These are phyloP conservation scores for Filobasidium floriforme DNA, from an alignment of 768 basidiomycete genomes.

Conservation along the genomic window DNA sequence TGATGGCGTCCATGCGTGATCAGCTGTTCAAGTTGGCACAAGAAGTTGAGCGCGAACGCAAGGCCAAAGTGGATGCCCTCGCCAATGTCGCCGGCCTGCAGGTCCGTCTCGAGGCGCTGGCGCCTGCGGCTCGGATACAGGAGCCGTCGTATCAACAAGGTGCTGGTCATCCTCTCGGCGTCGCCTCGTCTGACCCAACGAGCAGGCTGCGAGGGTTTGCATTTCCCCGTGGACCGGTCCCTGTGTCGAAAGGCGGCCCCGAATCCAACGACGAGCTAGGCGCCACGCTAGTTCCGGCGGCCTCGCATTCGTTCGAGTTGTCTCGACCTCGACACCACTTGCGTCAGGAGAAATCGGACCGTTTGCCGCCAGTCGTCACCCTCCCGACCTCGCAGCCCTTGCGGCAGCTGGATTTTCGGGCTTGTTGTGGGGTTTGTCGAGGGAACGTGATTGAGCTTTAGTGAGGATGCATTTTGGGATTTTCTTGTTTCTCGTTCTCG, in stretches of 20 bases:
- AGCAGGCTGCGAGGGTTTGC: no score
- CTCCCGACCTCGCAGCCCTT: background rate
- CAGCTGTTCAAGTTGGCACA: constrained; percentile 6
- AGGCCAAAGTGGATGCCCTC: background rate
- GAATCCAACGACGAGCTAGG: no score
- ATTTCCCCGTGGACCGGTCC: no score
- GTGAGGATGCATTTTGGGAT: background rate
- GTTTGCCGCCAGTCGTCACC: background rate
- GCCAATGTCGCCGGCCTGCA: constrained; percentile 3
- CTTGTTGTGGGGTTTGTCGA: background rate
- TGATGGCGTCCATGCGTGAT: constrained; percentile 3
- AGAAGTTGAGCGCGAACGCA: background rate
- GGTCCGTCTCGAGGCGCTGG: background rate
- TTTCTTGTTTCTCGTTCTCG: no score
- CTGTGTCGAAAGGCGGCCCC: no score
- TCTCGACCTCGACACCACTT: no score
- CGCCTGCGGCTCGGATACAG: background rate
- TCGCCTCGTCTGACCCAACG: background rate
- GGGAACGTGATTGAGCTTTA: background rate
- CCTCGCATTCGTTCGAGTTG: no score
- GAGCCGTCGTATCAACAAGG: background rate
- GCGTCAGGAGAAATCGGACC: background rate
- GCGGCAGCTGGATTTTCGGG: background rate
- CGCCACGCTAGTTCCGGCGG: no score
- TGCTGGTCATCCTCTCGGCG: background rate